These are phyloP conservation scores for Penicillium robsamsonii DNA, from an alignment of 495 filamentous ascomycete species.

Conservation along the genomic window DNA sequence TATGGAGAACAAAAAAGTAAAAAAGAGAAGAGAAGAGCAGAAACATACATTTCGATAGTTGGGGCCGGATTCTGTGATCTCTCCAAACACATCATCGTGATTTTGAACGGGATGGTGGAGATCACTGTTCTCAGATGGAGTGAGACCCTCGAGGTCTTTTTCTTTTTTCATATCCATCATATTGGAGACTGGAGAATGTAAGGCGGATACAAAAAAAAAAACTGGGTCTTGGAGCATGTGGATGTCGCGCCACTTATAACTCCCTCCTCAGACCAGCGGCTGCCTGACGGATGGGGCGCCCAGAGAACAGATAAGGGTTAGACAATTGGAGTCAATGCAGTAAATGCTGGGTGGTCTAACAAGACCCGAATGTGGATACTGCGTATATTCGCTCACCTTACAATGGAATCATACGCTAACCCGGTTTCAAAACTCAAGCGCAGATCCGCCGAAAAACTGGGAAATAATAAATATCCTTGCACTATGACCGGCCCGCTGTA, in stretches of 20 bases:
- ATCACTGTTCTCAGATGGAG: not conserved
- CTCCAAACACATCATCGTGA: conserved; percentile 14
- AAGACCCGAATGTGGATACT: not conserved
- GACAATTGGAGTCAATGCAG: not conserved
- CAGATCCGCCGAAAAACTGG: not conserved
- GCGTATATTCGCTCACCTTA: not conserved
- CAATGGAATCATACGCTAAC: not conserved
- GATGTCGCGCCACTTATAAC: not conserved
- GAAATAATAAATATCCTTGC: not conserved
- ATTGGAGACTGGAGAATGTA: not conserved
- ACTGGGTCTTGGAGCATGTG: not conserved
- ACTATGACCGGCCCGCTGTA: too few relatives aligned
- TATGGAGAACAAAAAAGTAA: not conserved
- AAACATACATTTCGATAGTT: conserved; percentile 11
- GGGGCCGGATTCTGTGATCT: conserved; percentile 4
- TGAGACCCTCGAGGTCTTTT: conserved; percentile 8
- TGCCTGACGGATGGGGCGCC: not conserved
- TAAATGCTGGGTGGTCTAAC: not conserved
- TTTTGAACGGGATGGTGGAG: not conserved
- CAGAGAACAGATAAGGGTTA: not conserved
- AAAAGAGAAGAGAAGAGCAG: not conserved
- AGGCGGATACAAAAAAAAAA: not conserved
- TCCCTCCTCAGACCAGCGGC: not conserved
- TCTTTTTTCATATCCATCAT: conserved; percentile 10
- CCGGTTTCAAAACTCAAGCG: not conserved